A percentile compares a stretch with the other conserved stretches of the same genome.
Conservation (phyloP, 2,329 filamentous ascomycete species). For the Hirsutella rhossiliensis region DNA sequence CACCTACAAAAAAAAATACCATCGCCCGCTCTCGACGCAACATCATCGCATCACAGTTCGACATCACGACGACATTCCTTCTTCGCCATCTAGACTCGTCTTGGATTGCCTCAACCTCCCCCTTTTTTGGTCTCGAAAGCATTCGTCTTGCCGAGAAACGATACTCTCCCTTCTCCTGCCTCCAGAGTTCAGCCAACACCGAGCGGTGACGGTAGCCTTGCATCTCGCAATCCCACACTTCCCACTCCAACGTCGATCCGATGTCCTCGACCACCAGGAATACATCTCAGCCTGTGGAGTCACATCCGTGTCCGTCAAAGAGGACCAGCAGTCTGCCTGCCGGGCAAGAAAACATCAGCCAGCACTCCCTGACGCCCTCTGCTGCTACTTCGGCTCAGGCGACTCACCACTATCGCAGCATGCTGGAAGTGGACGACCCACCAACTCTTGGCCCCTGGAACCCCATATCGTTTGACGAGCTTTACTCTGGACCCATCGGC, state of each 20-base stretch:
- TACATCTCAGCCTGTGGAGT: conserved; percentile 6
- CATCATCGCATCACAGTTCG: conserved; percentile 11
- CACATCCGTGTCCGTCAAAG: conserved; percentile 10
- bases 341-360: conserved; percentile 6
- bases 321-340: conserved; percentile 21
- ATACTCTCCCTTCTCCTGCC: conserved; percentile 1
- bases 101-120: conserved; percentile 21
- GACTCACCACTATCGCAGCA: conserved; percentile 32
- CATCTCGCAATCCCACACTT: neutral
- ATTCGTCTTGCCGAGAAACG: conserved; percentile 12
- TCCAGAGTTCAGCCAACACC: neutral
- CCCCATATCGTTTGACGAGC: conserved; percentile 34
- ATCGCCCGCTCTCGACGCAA: conserved; percentile 8
- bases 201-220: conserved; percentile 11
- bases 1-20: conserved; percentile 1
- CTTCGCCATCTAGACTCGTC: conserved; percentile 30
- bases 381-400: conserved; percentile 5
- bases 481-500: conserved; percentile 20
- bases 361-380: conserved; percentile 3
- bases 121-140: conserved; percentile 17
- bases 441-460: conserved; percentile 30
- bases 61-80: conserved; percentile 25
- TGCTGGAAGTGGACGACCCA: conserved; percentile 39
- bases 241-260: conserved; percentile 21
- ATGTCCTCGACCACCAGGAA: conserved; percentile 5